phyloP scores from a whole-genome alignment of 2,329 filamentous ascomycete species.

The Xylaria sp. region DNA sequence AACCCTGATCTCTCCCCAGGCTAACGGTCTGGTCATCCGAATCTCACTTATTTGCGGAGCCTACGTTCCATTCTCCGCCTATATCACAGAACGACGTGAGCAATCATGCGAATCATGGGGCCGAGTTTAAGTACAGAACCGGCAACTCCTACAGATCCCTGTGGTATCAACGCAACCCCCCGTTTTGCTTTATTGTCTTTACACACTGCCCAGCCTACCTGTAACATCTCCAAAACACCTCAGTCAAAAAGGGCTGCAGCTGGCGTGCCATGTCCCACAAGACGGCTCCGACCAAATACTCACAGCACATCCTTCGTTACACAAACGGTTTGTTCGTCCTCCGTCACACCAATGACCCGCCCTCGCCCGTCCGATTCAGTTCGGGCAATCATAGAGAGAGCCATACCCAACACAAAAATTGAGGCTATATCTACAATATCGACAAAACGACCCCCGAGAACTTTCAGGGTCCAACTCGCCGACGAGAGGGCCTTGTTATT shows the following conservation, averaged over 20 bases:
- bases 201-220: constrained; percentile 38
- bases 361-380: constrained; percentile 49
- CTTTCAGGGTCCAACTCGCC: constrained; percentile 57
- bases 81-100: constrained; percentile 28
- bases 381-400: constrained; percentile 51
- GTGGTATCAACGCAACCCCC: constrained; percentile 42
- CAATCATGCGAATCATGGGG: constrained; percentile 41
- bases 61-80: constrained; percentile 31
- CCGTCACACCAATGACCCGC: constrained; percentile 51
- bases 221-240: constrained; percentile 35
- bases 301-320: constrained; percentile 43
- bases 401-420: constrained; percentile 49
- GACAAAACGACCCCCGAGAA: constrained; percentile 53
- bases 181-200: constrained; percentile 42
- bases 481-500: constrained; percentile 56
- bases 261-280: constrained; percentile 46
- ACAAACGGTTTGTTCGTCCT: constrained; percentile 41
- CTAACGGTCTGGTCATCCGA: constrained; percentile 20
- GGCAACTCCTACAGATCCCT: constrained; percentile 42
- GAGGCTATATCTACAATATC: constrained; percentile 50
- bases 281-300: constrained; percentile 43
- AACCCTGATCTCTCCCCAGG: constrained; percentile 12
- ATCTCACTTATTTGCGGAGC: constrained; percentile 25
- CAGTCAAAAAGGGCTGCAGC: constrained; percentile 44
- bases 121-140: constrained; percentile 41